Evolutionary conservation across 495 filamentous ascomycete species (phyloP).

Genomic region (Penicillium longicatenatum): DNA sequence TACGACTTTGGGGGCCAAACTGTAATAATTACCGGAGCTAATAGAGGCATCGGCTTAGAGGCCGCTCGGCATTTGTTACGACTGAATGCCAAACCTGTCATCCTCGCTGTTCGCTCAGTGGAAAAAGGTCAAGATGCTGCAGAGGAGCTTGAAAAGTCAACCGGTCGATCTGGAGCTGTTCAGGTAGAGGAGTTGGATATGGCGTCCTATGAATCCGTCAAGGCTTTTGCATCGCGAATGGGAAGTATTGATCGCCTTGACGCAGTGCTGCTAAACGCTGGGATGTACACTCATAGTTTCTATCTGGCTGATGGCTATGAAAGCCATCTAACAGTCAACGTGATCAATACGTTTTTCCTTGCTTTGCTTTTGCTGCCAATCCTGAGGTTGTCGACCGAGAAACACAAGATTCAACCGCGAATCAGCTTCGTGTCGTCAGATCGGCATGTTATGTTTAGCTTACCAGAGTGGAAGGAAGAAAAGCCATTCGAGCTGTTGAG

Average conservation of each 20-base stretch:
- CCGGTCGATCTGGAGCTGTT: neutral
- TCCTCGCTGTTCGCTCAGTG: neutral
- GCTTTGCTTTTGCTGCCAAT: neutral
- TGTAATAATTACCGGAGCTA: neutral
- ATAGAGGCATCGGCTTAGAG: neutral
- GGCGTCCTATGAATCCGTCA: neutral
- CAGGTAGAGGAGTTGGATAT: neutral
- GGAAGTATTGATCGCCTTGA: neutral
- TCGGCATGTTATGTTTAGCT: no score
- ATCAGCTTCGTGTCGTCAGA: no score
- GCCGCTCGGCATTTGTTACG: neutral
- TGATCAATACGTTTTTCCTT: neutral
- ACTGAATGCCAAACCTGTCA: neutral
- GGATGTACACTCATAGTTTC: neutral
- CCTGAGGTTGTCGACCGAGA: neutral
- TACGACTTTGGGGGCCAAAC: neutral
- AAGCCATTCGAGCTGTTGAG: no score
- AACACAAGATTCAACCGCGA: neutral
- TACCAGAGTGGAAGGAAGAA: no score
- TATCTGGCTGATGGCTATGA: neutral
- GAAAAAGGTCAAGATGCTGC: neutral
- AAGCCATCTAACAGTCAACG: neutral
- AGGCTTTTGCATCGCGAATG: neutral
- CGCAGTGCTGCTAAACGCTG: neutral
- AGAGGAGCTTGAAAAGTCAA: neutral